Evolutionary conservation across 805 yeast species (phyloP).

Genomic region (Clavispora santaluciae): DNA sequence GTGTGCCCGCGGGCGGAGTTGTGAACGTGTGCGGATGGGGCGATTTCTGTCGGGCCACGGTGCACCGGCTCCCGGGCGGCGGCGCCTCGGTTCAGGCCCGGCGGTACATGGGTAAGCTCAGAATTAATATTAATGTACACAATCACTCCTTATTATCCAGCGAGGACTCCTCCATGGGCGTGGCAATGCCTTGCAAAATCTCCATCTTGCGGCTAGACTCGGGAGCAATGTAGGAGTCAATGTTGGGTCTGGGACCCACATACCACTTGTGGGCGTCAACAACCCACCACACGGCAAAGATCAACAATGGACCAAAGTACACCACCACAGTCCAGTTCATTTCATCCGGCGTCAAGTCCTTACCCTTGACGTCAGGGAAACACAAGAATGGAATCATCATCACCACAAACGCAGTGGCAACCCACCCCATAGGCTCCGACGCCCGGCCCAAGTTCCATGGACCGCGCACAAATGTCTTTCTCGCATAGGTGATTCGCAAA

Average conservation of each 20-base stretch:
- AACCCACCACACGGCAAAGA: conserved; percentile 47
- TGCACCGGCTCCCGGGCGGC: too few relatives aligned
- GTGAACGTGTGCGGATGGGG: too few relatives aligned
- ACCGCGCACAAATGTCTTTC: conserved; percentile 52
- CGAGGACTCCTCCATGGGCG: not conserved
- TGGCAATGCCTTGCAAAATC: not conserved
- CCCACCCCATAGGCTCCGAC: conserved; percentile 44
- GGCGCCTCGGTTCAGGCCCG: too few relatives aligned
- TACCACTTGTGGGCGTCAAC: conserved; percentile 56
- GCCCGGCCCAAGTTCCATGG: conserved; percentile 62
- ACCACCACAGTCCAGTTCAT: conserved; percentile 62
- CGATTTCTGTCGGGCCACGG: too few relatives aligned
- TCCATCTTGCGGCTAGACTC: not conserved
- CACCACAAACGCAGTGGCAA: conserved; percentile 46
- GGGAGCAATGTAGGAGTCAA: conserved; percentile 12
- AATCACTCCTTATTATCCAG: not conserved
- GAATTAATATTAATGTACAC: not conserved
- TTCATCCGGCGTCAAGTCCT: conserved; percentile 30
- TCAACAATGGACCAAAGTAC: conserved; percentile 53
- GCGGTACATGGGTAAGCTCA: too few relatives aligned
- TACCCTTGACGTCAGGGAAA: conserved; percentile 44
- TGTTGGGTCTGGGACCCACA: conserved; percentile 55
- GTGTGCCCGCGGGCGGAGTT: too few relatives aligned
- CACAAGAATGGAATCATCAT: conserved; percentile 58
- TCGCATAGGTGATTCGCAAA: conserved; percentile 52